phyloP scores from a whole-genome alignment of 2,329 filamentous ascomycete genomes.

The Fusarium sp. region DNA sequence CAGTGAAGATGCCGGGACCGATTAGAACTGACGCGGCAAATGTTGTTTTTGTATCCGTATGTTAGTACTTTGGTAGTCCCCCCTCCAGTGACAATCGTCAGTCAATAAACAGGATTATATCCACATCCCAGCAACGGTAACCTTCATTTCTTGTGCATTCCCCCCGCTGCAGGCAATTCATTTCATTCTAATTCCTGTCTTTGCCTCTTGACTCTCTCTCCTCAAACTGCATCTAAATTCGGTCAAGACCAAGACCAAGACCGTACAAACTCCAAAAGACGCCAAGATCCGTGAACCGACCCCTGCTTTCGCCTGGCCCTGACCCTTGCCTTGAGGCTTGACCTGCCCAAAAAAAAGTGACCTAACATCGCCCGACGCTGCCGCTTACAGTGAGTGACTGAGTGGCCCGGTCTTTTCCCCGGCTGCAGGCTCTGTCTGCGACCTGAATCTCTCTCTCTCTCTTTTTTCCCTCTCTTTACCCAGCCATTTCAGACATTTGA shows the following conservation, averaged over 20 bases:
- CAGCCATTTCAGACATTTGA: slow-evolving; percentile 22
- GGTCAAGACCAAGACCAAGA: no score
- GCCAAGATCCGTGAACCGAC: no score
- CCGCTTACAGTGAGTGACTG: slow-evolving; percentile 26
- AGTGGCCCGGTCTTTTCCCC: slow-evolving; percentile 35
- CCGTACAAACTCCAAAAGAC: no score
- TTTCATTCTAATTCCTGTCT: slow-evolving; percentile 26
- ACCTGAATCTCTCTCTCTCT: slow-evolving; percentile 11
- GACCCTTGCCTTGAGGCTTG: background rate
- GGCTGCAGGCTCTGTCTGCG: slow-evolving; percentile 26
- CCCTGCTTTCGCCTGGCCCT: no score
- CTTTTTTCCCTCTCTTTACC: slow-evolving; percentile 5
- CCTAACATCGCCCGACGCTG: slow-evolving; percentile 20
- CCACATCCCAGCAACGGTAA: background rate
- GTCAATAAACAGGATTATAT: no score
- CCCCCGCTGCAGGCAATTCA: slow-evolving; percentile 11
- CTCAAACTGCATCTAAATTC: no score
- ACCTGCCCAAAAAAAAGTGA: background rate
- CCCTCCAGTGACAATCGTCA: no score
- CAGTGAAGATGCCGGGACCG: slow-evolving; percentile 22
- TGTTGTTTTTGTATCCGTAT: slow-evolving; percentile 4
- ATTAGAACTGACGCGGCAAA: slow-evolving; percentile 26
- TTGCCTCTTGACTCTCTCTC: background rate
- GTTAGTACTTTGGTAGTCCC: background rate
- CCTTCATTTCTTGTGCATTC: slow-evolving; percentile 34